Evolutionary conservation across 306 rosid species (phyloP), one percentile per base, ranked within the genome.

Genomic region (Lathyrus tuberosus): DNA sequence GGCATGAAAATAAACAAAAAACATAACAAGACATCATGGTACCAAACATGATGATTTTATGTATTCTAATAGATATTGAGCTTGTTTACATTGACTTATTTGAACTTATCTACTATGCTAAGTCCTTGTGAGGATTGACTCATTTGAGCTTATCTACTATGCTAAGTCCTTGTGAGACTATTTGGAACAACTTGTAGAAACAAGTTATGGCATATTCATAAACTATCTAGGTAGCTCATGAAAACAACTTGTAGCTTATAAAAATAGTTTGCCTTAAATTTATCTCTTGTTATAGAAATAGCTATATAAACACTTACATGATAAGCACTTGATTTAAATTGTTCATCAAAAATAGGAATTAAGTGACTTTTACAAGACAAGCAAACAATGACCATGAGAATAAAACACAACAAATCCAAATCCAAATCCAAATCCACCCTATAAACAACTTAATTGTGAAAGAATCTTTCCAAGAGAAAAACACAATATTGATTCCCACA

Each of bases 11-110:
- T 38, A 67, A 44, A 48, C 10, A 33, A 61, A 59, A 6, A 43
- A 12, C 63, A 15, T 24, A 46, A 72, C 42, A 7, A 54, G 66
- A 24, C 16, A 15, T 2, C 41, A 60, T 64, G 38, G 15, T 14
- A 22, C 51, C 3, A 51, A 66, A 65, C 48, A 67, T 35, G 48
- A 63, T 10, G 8, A 70, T 66, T 41, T 61, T 65, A 30, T 14
- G 20, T 41, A 65, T 43, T 65, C 53, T 56, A 77, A 69, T 44
- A 70, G 41, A 53, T 22, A 53, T 11, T 22, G 15, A 53, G 60
- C n/a, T 30, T 22, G 8, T 2, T 53, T 53, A 20, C 15, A 53
- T 20, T 0, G 60, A 10, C 33, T 2, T 53, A 53, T 53, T 22
- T 53, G 35, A 22, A 2, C 15, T 22, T 22, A 53, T 22, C 33